These are phyloP conservation scores for Diaporthe citri DNA, from an alignment of 2,329 filamentous ascomycete genomes.

Conservation along the genomic window DNA sequence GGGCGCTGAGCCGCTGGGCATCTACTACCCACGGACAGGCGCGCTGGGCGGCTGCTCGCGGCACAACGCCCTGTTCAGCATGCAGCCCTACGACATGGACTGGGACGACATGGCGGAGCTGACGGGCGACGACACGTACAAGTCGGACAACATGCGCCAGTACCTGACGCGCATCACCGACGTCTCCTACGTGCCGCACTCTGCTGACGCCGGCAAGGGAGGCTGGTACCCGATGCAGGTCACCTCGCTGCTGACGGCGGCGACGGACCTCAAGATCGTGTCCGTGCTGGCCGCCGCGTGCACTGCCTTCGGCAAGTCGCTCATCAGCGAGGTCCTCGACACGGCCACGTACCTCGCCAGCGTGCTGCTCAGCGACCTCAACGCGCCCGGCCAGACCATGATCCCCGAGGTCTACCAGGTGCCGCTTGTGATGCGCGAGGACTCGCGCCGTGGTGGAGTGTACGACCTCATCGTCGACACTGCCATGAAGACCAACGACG, in stretches of 20 bases:
- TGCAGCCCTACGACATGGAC: constrained; percentile 63
- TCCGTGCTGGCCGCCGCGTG: constrained; percentile 64
- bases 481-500: constrained; percentile 50
- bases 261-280: constrained; percentile 65
- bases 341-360: constrained; percentile 35
- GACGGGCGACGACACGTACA: constrained; percentile 64
- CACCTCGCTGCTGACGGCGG: constrained; percentile 63
- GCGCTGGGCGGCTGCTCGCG: constrained; percentile 51
- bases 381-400: constrained; percentile 56
- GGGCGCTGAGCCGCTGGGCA: constrained; percentile 46
- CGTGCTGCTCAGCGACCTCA: constrained; percentile 37
- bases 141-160: constrained; percentile 60
- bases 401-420: constrained; percentile 65
- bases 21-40: constrained; percentile 46
- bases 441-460: constrained; percentile 53
- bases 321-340: constrained; percentile 31
- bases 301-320: constrained; percentile 36
- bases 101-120: constrained; percentile 61
- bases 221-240: constrained; percentile 68
- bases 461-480: constrained; percentile 53
- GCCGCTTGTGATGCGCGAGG: constrained; percentile 58
- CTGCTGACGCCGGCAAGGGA: constrained; percentile 64
- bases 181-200: constrained; percentile 57
- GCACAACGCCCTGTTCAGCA: constrained; percentile 63
- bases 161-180: constrained; percentile 62